Evolutionary conservation across 257 asterid species (phyloP).

Genomic region (Knoxia roxburghii): DNA sequence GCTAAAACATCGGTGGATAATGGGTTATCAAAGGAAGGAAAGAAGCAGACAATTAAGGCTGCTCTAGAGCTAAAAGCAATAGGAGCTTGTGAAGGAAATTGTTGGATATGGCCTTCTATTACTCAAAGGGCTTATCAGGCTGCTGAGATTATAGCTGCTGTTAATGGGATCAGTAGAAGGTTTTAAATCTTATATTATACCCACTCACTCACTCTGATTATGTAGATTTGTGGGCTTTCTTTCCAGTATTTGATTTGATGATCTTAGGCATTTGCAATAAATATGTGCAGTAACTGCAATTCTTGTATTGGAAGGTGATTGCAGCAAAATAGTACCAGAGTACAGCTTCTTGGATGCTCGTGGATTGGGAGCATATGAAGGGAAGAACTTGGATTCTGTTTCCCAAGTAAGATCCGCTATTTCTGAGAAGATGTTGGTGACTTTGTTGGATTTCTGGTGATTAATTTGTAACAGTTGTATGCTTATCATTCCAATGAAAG

Average conservation of each 20-base stretch:
- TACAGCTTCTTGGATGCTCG: constrained; percentile 98
- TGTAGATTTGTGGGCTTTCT: background rate
- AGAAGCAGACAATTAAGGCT: constrained; percentile 68
- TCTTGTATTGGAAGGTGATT: constrained; percentile 4
- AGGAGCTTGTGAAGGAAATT: constrained; percentile 75
- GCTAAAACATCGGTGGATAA: constrained; percentile 84
- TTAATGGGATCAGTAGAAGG: constrained; percentile 71
- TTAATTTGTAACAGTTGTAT: background rate
- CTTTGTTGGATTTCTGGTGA: background rate
- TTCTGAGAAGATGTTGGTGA: background rate
- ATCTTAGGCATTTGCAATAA: background rate
- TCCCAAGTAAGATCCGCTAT: constrained; percentile 47
- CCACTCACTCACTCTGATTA: background rate
- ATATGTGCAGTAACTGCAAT: background rate
- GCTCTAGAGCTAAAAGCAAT: constrained; percentile 65
- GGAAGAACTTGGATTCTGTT: constrained; percentile 55
- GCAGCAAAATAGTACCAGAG: constrained; percentile 81
- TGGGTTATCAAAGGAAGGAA: constrained; percentile 74
- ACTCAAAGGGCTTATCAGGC: constrained; percentile 96
- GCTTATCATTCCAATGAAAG: background rate
- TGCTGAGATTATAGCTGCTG: constrained; percentile 92
- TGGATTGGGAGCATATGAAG: constrained; percentile 94
- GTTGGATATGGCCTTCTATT: constrained; percentile 99
- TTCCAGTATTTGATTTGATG: background rate
- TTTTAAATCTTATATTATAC: background rate